A percentile compares a stretch with the other conserved stretches of the same genome.
Evolutionary conservation across 768 basidiomycete species (phyloP).

Genomic region (Crucibulum laeve): DNA sequence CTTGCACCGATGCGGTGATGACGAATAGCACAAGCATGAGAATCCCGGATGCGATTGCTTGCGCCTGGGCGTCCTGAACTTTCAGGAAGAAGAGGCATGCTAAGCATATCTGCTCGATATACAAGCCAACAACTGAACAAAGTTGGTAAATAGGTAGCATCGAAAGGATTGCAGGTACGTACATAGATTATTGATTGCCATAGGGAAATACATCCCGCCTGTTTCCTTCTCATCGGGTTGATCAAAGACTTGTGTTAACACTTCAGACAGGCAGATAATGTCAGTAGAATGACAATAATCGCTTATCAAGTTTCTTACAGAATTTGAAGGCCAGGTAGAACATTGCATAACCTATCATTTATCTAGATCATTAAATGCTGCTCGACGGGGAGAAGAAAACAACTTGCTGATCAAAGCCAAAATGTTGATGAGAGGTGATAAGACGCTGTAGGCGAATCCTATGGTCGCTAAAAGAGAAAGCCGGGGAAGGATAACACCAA

Average conservation of each 20-base stretch:
- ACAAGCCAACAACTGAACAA: slow-evolving; percentile 55
- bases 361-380: neutral
- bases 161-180: slow-evolving; percentile 12
- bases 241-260: slow-evolving; percentile 49
- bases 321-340: slow-evolving; percentile 62
- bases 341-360: slow-evolving; percentile 41
- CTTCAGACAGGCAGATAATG: slow-evolving; percentile 15
- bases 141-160: slow-evolving; percentile 13
- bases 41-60: slow-evolving; percentile 37
- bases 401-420: slow-evolving; percentile 51
- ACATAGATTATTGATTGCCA: slow-evolving; percentile 50
- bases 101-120: slow-evolving; percentile 66
- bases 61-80: slow-evolving; percentile 24
- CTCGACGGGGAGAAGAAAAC: neutral
- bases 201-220: slow-evolving; percentile 38
- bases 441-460: slow-evolving; percentile 53
- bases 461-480: slow-evolving; percentile 51
- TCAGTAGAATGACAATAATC: neutral
- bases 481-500: slow-evolving; percentile 44
- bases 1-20: slow-evolving; percentile 43
- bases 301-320: slow-evolving; percentile 23
- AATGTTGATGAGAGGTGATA: slow-evolving; percentile 64
- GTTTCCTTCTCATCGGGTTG: slow-evolving; percentile 47
- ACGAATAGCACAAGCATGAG: slow-evolving; percentile 58
- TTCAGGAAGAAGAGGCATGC: slow-evolving; percentile 67